phyloP scores from a whole-genome alignment of 805 yeast species.

The Metschnikowia vanudenii region DNA sequence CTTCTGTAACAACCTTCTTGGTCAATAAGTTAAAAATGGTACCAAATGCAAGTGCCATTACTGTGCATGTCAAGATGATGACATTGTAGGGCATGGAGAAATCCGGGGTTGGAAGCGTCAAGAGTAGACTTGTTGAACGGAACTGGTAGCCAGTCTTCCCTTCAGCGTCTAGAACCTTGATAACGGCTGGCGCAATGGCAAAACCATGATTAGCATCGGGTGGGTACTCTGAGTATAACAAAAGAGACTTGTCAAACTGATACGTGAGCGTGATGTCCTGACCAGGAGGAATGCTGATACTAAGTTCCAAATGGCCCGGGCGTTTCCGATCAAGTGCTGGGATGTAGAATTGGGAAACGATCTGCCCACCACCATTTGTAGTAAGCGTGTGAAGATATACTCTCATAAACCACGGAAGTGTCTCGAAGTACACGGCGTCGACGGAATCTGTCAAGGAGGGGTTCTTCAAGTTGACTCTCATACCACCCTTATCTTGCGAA shows the following conservation, averaged over 20 bases:
- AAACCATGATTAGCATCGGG: conserved; percentile 99
- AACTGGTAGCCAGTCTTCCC: conserved; percentile 42
- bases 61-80: conserved; percentile 87
- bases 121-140: conserved; percentile 82
- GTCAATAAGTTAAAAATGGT: conserved; percentile 75
- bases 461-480: conserved; percentile 75
- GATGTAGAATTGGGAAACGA: conserved; percentile 56
- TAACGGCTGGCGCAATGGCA: conserved; percentile 86
- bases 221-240: conserved; percentile 90
- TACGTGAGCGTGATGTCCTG: conserved; percentile 62
- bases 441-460: conserved; percentile 48
- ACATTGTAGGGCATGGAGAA: conserved; percentile 99
- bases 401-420: conserved; percentile 91
- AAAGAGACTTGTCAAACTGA: conserved; percentile 82
- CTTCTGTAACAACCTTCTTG: conserved; percentile 72
- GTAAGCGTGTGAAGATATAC: conserved; percentile 70
- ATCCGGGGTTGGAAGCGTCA: conserved; percentile 93
- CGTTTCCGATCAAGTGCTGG: conserved; percentile 80
- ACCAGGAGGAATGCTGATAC: conserved; percentile 60
- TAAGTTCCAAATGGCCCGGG: conserved; percentile 80
- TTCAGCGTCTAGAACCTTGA: conserved; percentile 47
- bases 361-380: conserved; percentile 28
- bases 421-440: conserved; percentile 65
- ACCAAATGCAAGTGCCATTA: conserved; percentile 90
- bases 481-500: conserved; percentile 88